A percentile compares a stretch with the other conserved stretches of the same genome.
phyloP scores from a whole-genome alignment of 345 rosid genomes.

The Populus ilicifolia region DNA sequence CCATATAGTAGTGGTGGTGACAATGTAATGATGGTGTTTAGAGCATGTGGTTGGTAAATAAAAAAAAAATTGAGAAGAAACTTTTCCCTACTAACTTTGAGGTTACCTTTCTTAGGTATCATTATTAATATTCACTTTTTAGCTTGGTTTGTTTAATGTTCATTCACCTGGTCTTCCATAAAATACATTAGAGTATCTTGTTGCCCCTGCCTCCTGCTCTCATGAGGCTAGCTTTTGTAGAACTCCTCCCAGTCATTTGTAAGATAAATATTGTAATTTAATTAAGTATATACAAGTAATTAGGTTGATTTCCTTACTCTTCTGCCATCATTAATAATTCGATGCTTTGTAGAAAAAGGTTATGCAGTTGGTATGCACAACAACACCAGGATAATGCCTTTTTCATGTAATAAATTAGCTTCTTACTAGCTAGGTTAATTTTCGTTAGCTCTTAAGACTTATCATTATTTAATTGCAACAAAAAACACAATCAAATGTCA shows the following conservation, averaged over 20 bases:
- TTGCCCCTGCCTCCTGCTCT: not conserved
- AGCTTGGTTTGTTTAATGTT: not conserved
- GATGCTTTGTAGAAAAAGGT: no score
- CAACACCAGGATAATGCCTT: no score
- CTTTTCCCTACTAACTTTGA: not conserved
- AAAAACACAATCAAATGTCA: no score
- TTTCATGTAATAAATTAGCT: no score
- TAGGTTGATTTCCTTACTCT: no score
- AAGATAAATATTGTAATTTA: no score
- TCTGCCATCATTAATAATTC: no score
- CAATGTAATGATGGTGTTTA: not conserved
- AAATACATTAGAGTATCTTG: not conserved
- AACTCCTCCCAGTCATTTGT: not conserved
- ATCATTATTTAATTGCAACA: no score
- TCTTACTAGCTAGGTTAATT: no score
- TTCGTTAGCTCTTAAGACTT: no score
- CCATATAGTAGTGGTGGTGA: not conserved
- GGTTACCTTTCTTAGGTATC: constrained; percentile 1
- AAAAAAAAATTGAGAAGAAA: not conserved
- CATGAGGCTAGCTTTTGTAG: not conserved
- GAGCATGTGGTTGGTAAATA: not conserved
- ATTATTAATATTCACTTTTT: not conserved
- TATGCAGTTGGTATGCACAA: no score
- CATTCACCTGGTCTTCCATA: not conserved
- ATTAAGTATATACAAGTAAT: no score